A percentile compares a stretch with the other conserved stretches of the same genome.
phyloP scores from a whole-genome alignment of 345 rosid species.

The Aquilaria yunnanensis region DNA sequence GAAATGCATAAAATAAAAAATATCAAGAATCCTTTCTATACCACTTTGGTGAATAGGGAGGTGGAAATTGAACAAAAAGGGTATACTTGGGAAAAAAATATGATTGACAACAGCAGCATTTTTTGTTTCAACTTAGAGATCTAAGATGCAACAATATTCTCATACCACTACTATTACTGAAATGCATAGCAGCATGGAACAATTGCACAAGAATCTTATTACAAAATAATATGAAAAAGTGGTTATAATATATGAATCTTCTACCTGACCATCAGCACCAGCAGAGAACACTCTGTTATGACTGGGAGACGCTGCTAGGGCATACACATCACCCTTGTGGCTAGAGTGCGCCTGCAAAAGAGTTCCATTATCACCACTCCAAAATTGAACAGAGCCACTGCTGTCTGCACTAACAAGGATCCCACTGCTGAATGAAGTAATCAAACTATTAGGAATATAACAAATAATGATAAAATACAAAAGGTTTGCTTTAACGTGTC shows the following conservation, averaged over 20 bases:
- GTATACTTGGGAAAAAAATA: too few species aligned
- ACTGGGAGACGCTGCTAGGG: slow-evolving; percentile 81
- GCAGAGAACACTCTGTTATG: slow-evolving; percentile 86
- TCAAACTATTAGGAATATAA: slow-evolving; percentile 14
- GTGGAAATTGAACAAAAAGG: not conserved
- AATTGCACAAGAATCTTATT: too few species aligned
- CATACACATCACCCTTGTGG: slow-evolving; percentile 87
- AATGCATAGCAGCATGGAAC: too few species aligned
- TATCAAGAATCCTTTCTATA: not conserved
- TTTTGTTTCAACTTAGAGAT: too few species aligned
- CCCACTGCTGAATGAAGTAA: slow-evolving; percentile 44
- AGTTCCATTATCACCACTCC: slow-evolving; percentile 85
- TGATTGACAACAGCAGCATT: too few species aligned
- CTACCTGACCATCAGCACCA: slow-evolving; percentile 95
- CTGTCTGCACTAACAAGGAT: slow-evolving; percentile 94
- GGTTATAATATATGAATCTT: too few species aligned
- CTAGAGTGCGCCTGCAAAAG: slow-evolving; percentile 69
- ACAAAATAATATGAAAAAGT: too few species aligned
- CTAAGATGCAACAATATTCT: too few species aligned
- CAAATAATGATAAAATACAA: not conserved
- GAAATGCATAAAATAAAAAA: not conserved
- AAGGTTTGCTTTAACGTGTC: not conserved
- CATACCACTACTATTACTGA: too few species aligned
- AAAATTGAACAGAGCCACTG: slow-evolving; percentile 87
- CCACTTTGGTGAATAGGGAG: not conserved